A percentile compares a stretch with the other conserved stretches of the same genome.
Conservation (phyloP, 352 stramenopile genomes). For the Phytophthora hibernalis region DNA sequence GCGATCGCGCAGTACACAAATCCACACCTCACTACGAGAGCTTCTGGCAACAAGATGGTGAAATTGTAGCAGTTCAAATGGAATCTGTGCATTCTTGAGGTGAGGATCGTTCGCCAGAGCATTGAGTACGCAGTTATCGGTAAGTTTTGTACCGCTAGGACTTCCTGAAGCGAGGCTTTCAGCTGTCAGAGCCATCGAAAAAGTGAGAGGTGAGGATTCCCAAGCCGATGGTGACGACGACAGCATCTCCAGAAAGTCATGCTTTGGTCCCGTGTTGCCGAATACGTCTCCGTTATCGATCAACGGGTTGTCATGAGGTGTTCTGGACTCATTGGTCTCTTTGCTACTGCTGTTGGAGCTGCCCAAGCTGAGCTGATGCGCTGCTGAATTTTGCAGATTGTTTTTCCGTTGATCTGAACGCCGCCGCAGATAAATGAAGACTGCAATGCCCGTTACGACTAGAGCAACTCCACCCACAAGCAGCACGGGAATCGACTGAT, state of each 20-base stretch:
- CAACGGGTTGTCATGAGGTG: constrained; percentile 3
- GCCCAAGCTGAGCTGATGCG: constrained; percentile 6
- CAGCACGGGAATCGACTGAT: constrained; percentile 40
- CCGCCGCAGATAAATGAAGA: constrained; percentile 31
- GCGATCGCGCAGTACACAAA: constrained; percentile 34
- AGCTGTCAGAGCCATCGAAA: constrained; percentile 20
- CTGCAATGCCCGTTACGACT: constrained; percentile 18
- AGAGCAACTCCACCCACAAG: constrained; percentile 31
- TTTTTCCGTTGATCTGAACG: constrained; percentile 14
- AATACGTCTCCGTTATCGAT: constrained; percentile 23
- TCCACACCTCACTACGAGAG: constrained; percentile 42
- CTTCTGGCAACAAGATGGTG: constrained; percentile 38
- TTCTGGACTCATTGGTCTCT: background rate
- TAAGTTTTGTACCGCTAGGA: constrained; percentile 1
- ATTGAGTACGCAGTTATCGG: constrained; percentile 21
- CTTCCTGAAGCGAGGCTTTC: constrained; percentile 35
- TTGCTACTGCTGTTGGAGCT: background rate
- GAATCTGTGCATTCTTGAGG: constrained; percentile 33
- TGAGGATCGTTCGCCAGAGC: constrained; percentile 32
- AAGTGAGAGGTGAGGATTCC: constrained; percentile 21
- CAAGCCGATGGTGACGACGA: constrained; percentile 13
- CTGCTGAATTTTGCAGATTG: constrained; percentile 9
- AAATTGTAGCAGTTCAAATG: constrained; percentile 49
- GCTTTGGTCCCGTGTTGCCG: constrained; percentile 11
- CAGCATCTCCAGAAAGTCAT: constrained; percentile 22